Percentiles rank a stretch among this genome's conserved stretches.
phyloP scores from a whole-genome alignment of 2,329 filamentous ascomycete genomes.

The Xylariaceae sp. region DNA sequence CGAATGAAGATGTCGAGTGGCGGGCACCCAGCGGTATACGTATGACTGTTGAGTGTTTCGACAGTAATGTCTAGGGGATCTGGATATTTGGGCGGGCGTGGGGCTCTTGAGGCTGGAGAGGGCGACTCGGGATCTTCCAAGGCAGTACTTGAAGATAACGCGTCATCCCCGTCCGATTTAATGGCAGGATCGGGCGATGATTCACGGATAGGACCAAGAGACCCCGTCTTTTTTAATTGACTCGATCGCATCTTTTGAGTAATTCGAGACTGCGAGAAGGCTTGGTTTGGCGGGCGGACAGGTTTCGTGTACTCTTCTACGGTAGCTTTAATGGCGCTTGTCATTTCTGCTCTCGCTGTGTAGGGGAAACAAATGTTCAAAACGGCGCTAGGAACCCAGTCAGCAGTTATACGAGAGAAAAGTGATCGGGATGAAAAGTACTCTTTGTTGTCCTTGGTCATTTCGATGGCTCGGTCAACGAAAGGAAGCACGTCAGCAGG shows the following conservation, averaged over 20 bases:
- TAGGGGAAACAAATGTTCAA: slow-evolving; percentile 98
- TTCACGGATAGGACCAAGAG: slow-evolving; percentile 46
- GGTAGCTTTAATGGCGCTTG: slow-evolving; percentile 79
- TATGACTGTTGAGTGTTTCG: slow-evolving; percentile 76
- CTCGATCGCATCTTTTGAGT: slow-evolving; percentile 77
- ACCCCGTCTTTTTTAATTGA: slow-evolving; percentile 47
- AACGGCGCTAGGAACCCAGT: slow-evolving; percentile 36
- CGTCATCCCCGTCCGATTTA: slow-evolving; percentile 47
- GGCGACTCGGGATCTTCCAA: slow-evolving; percentile 49
- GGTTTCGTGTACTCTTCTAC: slow-evolving; percentile 82
- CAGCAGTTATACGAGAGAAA: neutral
- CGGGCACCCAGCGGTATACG: slow-evolving; percentile 81
- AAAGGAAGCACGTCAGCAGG: slow-evolving; percentile 84
- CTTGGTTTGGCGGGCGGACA: slow-evolving; percentile 58
- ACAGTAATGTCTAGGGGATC: slow-evolving; percentile 86
- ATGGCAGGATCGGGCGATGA: slow-evolving; percentile 41
- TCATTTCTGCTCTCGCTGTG: slow-evolving; percentile 93
- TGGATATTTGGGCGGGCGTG: slow-evolving; percentile 39
- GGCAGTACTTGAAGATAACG: slow-evolving; percentile 58
- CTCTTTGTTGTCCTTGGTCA: slow-evolving; percentile 85
- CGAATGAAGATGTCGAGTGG: slow-evolving; percentile 87
- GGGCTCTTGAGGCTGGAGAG: slow-evolving; percentile 31
- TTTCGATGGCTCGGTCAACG: slow-evolving; percentile 77
- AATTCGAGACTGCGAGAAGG: slow-evolving; percentile 86
- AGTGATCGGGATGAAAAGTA: slow-evolving; percentile 27